Conservation (phyloP, 192 early-diverging fungal genomes). For the Piromyces sp. region DNA sequence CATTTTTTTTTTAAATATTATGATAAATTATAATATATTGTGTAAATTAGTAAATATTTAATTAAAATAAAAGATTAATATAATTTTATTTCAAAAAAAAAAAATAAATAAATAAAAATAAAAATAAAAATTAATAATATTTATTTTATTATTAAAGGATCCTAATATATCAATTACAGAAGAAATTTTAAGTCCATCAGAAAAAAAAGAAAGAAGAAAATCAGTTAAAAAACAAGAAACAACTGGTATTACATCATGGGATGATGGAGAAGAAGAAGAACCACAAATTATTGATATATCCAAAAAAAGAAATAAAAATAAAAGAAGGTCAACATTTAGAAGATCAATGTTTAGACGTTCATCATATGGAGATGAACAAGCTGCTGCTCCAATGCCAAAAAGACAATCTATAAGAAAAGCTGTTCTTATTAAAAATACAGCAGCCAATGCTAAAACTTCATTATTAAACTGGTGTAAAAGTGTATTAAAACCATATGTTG, state of each 20-base stretch:
- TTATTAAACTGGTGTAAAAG: slow-evolving; percentile 10
- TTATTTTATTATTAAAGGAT: too few relatives aligned
- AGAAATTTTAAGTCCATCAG: not conserved
- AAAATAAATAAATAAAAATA: too few relatives aligned
- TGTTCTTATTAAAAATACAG: not conserved
- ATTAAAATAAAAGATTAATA: too few relatives aligned
- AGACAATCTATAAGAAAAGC: not conserved
- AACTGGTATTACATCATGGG: not conserved
- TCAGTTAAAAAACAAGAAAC: not conserved
- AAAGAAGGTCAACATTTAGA: not conserved
- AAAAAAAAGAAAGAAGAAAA: not conserved
- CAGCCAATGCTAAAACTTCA: slow-evolving; percentile 1
- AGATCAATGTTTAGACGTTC: not conserved
- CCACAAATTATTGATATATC: not conserved
- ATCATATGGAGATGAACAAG: not conserved
- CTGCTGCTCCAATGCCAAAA: not conserved
- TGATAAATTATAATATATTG: too few relatives aligned
- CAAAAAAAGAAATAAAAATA: not conserved
- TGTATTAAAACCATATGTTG: slow-evolving; percentile 10
- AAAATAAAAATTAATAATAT: not conserved
- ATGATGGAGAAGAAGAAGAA: not conserved
- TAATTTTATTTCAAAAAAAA: too few relatives aligned
- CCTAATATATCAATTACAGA: not conserved
- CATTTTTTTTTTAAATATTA: too few relatives aligned
- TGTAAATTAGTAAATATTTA: too few relatives aligned